Conservation (phyloP, 2,329 filamentous ascomycete genomes). For the Monilinia fructigena region DNA sequence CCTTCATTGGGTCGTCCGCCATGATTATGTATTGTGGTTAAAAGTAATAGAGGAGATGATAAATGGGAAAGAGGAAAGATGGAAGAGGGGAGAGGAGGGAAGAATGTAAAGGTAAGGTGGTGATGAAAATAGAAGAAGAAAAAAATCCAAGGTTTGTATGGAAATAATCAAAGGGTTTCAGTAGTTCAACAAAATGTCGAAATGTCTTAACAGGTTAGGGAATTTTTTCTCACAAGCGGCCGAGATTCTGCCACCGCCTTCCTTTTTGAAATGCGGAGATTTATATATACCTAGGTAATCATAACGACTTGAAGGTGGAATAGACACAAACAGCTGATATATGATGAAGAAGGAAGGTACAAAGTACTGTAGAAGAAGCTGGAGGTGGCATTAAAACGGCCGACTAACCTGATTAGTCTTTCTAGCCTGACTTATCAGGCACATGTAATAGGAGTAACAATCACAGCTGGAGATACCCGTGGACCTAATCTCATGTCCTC, state of each 20-base stretch:
- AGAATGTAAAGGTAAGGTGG: constrained; percentile 13
- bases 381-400: no score
- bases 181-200: not conserved
- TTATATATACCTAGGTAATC: not conserved
- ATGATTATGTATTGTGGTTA: constrained; percentile 32
- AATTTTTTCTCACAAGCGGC: constrained; percentile 17
- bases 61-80: constrained; percentile 15
- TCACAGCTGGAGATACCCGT: no score
- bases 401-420: no score
- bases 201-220: not conserved
- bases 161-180: not conserved
- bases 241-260: constrained; percentile 15
- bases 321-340: no score
- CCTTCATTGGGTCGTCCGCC: constrained; percentile 54
- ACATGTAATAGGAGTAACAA: no score
- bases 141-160: constrained; percentile 4
- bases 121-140: constrained; percentile 1
- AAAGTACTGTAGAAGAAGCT: no score
- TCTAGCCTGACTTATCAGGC: no score
- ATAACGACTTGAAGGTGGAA: not conserved
- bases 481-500: no score
- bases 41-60: not conserved
- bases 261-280: not conserved
- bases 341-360: no score
- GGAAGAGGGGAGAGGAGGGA: not conserved